A percentile compares a stretch with the other conserved stretches of the same genome.
Conservation (phyloP, 2,329 filamentous ascomycete species). For the Xylariaceae sp. region DNA sequence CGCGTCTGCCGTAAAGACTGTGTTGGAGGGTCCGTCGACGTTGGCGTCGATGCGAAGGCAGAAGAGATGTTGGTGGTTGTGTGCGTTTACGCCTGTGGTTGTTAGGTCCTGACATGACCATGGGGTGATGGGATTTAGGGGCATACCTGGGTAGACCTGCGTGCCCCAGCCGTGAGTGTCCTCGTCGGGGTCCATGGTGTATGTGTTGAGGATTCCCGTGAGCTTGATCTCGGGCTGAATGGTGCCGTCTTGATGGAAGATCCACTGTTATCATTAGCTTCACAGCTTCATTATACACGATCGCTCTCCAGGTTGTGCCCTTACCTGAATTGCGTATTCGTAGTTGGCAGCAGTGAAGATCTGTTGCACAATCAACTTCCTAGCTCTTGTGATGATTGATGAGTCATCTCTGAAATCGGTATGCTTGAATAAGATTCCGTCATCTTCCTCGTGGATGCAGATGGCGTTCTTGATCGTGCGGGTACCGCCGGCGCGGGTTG, state of each 20-base stretch:
- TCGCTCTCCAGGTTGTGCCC: neutral
- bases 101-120: neutral
- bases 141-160: slow-evolving; percentile 71
- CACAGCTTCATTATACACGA: slow-evolving; percentile 30
- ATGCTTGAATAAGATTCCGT: slow-evolving; percentile 90
- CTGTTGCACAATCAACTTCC: slow-evolving; percentile 84
- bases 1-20: slow-evolving; percentile 80
- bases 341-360: slow-evolving; percentile 97
- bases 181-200: slow-evolving; percentile 75
- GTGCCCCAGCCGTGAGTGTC: slow-evolving; percentile 86
- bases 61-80: slow-evolving; percentile 96
- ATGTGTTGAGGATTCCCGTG: slow-evolving; percentile 91
- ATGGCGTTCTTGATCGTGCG: slow-evolving; percentile 89
- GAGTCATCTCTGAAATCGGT: slow-evolving; percentile 91
- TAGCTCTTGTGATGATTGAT: slow-evolving; percentile 77
- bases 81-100: slow-evolving; percentile 70
- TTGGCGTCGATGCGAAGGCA: slow-evolving; percentile 85
- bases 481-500: slow-evolving; percentile 71
- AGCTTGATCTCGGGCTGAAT: slow-evolving; percentile 90
- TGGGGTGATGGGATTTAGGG: slow-evolving; percentile 14
- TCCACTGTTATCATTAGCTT: slow-evolving; percentile 63
- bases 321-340: slow-evolving; percentile 65
- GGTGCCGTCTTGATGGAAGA: slow-evolving; percentile 88
- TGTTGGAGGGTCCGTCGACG: slow-evolving; percentile 81
- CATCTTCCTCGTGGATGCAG: slow-evolving; percentile 93